Base-by-base conservation (phyloP, 768 basidiomycete genomes). In the Tulasnella sp. region DNA sequence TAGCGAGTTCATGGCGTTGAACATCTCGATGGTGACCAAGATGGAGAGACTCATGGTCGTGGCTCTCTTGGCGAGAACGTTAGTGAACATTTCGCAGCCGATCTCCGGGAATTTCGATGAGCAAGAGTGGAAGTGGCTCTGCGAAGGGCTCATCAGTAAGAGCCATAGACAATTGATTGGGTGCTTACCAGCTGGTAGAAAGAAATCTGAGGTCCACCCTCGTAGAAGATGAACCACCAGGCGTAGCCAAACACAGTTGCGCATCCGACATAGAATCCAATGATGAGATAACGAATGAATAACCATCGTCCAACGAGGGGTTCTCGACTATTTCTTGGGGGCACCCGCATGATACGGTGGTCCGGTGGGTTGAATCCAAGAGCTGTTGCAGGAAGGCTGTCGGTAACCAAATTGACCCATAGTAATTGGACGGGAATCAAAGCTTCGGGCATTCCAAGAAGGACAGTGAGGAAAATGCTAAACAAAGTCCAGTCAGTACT, bases 371-470 rank as follows among this genome's bases (percentile, higher is more conserved):
- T 97, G 75, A 99, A 97, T 43, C 96, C 94, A 42, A 99, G 82
- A 1, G 94, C 94, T 35, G 92, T 97, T 5, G 94, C 94, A 1
- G 94, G 94, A 39, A 96, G 74, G 72, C 89, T 88, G 73, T 96
- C 93, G 50, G 93, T 98, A 62, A 98, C 91, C 57, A 98, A 74
- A 71, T 98, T 99, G 67, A 98, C 93, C 91, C 92, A 98, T 51
- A 99, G 83, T 40, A 99, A 75, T 77, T 99, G 94, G 14, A 97
- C 92, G 40, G 92, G 92, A 65, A 97, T 97, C 55, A 99, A 73
- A 50, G 96, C 94, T 69, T 98, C 94, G n/a, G 94, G 94, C 94
- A 98, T 98, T 66, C 96, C 94, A 60, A 99, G 76, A 46, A 97
- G 76, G 23, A 98, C 93, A 2, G 96, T 97, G 63, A 98, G 72